These are phyloP conservation scores for Breviolum minutum DNA, from an alignment of 73 alveolate species.

Conservation along the genomic window DNA sequence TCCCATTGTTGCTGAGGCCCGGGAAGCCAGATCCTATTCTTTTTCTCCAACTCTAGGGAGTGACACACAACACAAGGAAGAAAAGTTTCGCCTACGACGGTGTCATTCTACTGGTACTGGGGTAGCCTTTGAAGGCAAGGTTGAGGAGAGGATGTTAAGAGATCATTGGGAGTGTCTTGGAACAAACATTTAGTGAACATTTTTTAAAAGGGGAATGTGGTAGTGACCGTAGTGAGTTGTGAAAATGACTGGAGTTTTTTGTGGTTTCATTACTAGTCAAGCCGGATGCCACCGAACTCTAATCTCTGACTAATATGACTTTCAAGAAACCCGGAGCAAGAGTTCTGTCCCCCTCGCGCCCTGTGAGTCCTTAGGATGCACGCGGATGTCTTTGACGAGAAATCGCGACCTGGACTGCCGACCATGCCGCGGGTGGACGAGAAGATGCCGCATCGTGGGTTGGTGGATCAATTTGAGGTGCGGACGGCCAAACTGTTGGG, in stretches of 20 bases:
- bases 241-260: no score
- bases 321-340: no score
- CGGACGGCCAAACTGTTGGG: no score
- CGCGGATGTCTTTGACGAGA: constrained; percentile 59
- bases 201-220: no score
- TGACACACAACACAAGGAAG: constrained; percentile 38
- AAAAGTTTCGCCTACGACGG: constrained; percentile 2
- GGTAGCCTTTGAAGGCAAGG: constrained; percentile 36
- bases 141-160: constrained; percentile 18
- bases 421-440: constrained; percentile 33
- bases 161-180: constrained; percentile 13
- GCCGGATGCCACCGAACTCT: no score
- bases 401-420: constrained; percentile 46
- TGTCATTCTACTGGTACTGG: constrained; percentile 53
- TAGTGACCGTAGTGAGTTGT: no score
- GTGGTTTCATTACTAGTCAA: no score
- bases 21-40: constrained; percentile 5
- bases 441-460: constrained; percentile 64
- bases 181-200: neutral
- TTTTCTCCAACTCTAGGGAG: constrained; percentile 47
- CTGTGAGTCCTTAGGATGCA: constrained; percentile 1
- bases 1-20: neutral
- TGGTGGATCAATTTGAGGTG: constrained; percentile 75
- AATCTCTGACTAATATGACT: no score
- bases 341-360: neutral